Conservation (phyloP, 129 eudicot genomes). For the Chrysanthemum seticuspe region DNA sequence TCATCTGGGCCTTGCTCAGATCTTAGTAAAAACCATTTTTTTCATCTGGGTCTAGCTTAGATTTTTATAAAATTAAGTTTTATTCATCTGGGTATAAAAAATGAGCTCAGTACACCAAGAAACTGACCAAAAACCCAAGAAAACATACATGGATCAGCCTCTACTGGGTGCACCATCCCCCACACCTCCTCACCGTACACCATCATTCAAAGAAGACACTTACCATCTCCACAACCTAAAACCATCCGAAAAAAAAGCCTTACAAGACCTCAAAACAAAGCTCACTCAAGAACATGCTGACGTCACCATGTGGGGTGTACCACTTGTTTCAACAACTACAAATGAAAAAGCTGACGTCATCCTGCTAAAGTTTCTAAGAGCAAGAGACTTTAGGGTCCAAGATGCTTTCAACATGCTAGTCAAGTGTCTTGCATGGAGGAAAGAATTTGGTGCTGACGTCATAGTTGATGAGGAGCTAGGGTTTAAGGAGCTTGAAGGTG, state of each 20-base stretch:
- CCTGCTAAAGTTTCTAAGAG: conserved; percentile 75
- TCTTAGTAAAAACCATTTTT: background rate
- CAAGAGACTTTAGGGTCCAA: conserved; percentile 72
- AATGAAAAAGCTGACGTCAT: conserved; percentile 73
- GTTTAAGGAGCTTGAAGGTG: conserved; percentile 79
- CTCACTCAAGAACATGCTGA: conserved; percentile 38
- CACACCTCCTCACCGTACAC: conserved; percentile 51
- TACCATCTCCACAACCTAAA: conserved; percentile 73
- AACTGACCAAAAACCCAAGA: conserved; percentile 21
- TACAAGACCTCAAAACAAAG: conserved; percentile 58
- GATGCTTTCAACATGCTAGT: conserved; percentile 74
- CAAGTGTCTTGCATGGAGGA: conserved; percentile 68
- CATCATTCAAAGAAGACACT: conserved; percentile 90
- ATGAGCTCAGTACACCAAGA: conserved; percentile 44
- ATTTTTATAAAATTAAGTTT: background rate
- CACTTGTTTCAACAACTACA: conserved; percentile 31
- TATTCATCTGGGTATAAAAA: background rate
- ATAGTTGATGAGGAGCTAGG: conserved; percentile 82
- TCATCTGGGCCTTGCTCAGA: background rate
- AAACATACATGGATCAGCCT: conserved; percentile 40
- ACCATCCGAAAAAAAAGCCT: conserved; percentile 63
- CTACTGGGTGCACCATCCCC: conserved; percentile 50
- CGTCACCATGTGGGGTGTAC: conserved; percentile 76
- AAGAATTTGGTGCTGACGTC: conserved; percentile 71
- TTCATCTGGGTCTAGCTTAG: conserved; percentile 11